phyloP scores from a whole-genome alignment of 768 basidiomycete species.

The Gelatoporia subvermispora region DNA sequence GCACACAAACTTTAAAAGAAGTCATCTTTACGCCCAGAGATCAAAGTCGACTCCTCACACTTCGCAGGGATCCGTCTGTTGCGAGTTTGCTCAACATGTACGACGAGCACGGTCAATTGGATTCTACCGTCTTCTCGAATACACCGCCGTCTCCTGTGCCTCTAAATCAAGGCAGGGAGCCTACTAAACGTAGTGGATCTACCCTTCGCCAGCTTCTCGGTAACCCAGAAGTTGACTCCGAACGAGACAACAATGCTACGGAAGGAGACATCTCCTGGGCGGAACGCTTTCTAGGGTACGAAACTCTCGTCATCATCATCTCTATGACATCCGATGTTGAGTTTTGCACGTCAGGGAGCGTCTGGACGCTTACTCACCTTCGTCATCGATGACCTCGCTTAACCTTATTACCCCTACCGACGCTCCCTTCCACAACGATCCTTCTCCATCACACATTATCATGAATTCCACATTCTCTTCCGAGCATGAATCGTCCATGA shows the following conservation, averaged over 20 bases:
- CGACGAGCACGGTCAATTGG: slow-evolving; percentile 65
- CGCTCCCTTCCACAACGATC: slow-evolving; percentile 31
- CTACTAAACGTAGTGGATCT: slow-evolving; percentile 59
- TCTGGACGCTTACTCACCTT: slow-evolving; percentile 33
- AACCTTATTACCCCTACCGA: slow-evolving; percentile 46
- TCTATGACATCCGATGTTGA: background rate
- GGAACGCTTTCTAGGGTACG: slow-evolving; percentile 67
- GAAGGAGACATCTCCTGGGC: slow-evolving; percentile 87
- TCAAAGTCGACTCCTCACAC: slow-evolving; percentile 46
- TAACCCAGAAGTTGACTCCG: slow-evolving; percentile 30
- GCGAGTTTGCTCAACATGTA: slow-evolving; percentile 69
- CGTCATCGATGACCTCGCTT: slow-evolving; percentile 40
- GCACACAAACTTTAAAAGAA: slow-evolving; percentile 19
- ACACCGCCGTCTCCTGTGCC: slow-evolving; percentile 34
- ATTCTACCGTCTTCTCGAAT: slow-evolving; percentile 62
- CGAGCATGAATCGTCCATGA: slow-evolving; percentile 28
- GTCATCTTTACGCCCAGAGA: slow-evolving; percentile 39
- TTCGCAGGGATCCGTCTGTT: slow-evolving; percentile 77
- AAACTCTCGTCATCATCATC: background rate
- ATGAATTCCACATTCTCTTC: slow-evolving; percentile 39
- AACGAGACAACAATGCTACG: slow-evolving; percentile 29
- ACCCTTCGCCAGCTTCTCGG: slow-evolving; percentile 73
- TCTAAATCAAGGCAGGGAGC: slow-evolving; percentile 37
- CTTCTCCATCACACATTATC: slow-evolving; percentile 15
- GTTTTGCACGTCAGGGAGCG: slow-evolving; percentile 6